These are phyloP conservation scores for Cicer bijugum DNA, from an alignment of 306 rosid species.

Conservation along the genomic window DNA sequence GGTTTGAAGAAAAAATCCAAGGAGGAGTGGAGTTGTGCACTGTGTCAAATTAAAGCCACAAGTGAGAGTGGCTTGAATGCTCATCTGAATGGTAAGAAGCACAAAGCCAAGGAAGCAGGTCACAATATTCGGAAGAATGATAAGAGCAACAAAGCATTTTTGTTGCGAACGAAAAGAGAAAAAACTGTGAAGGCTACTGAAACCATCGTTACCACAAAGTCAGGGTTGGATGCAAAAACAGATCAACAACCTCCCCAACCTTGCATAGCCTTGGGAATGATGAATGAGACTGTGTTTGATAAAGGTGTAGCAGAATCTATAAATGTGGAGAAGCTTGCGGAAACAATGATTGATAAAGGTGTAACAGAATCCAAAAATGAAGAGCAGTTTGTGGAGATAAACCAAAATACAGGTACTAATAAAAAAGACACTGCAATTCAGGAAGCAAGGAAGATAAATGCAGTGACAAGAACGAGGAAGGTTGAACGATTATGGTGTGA, in stretches of 20 bases:
- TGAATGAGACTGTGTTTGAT: not conserved
- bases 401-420: conserved; percentile 18
- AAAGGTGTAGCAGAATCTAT: conserved; percentile 18
- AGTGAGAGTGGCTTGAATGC: conserved; percentile 47
- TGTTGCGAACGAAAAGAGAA: conserved; percentile 24
- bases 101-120: conserved; percentile 57
- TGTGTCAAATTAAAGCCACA: conserved; percentile 55
- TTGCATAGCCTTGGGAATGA: conserved; percentile 22
- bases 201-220: conserved; percentile 5
- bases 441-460: not conserved
- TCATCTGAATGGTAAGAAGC: conserved; percentile 75
- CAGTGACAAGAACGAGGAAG: conserved; percentile 7
- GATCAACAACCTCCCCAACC: conserved; percentile 24
- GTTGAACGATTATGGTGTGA: conserved; percentile 52
- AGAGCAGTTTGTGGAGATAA: conserved; percentile 36
- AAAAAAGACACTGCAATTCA: conserved; percentile 6
- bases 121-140: conserved; percentile 33
- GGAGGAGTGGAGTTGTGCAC: conserved; percentile 67
- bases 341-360: not conserved
- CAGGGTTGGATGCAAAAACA: conserved; percentile 33
- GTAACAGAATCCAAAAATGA: conserved; percentile 12
- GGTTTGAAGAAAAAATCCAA: conserved; percentile 51
- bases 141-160: conserved; percentile 27
- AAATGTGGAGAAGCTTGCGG: conserved; percentile 24
- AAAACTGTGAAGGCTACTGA: conserved; percentile 32